Evolutionary conservation across 371 early-diverging fungal species (phyloP), one percentile per base, ranked within the genome.

Genomic region (Mortierella sp.): DNA sequence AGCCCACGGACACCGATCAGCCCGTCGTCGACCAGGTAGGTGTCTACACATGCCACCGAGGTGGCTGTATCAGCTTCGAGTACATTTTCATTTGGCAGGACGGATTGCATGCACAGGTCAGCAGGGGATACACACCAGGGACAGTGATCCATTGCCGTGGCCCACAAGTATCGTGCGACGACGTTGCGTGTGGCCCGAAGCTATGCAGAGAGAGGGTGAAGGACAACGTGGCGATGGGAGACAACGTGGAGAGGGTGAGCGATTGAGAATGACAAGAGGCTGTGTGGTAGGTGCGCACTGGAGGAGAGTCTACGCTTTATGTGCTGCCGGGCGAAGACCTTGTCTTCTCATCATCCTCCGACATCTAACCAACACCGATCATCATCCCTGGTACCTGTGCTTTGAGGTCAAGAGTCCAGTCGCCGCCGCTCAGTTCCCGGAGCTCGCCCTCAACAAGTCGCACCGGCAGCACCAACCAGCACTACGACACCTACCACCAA

Each of bases 391-490:
- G 21, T 31, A 10, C 7, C 2, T 43, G 43, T 28, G 21, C 13
- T 27, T 50, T 25, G 21, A 55, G 55, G 41, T 55, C 55, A 10
- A 56, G 57, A 24, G 47, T 45, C 46, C 45, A 46, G 12, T 56
- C 57, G 3, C 45, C 57, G 14, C 41, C 57, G 7, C 44, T 46
- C n/a, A 17, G 21, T 6, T 9, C 45, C n/a, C 13, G n/a, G 44
- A 55, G 57, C 21, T 27, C 39, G 8, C 21, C 22, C 49, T 17
- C 54, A 47, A 21, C 40, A 27, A 13, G 29, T 27, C 41, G 25
- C 50, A 43, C 25, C 14, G 27, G 2, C 53, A 57, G 24, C 45
- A 41, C 31, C 54, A 51, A 24, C 25, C 60, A 47, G 19, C 57
- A 51, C 17, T 41, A 25, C 17, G 31, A 41, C 14, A 24, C 12